phyloP scores from a whole-genome alignment of 1,284 basidiomycete genomes.

The Trichosporon asahii region DNA sequence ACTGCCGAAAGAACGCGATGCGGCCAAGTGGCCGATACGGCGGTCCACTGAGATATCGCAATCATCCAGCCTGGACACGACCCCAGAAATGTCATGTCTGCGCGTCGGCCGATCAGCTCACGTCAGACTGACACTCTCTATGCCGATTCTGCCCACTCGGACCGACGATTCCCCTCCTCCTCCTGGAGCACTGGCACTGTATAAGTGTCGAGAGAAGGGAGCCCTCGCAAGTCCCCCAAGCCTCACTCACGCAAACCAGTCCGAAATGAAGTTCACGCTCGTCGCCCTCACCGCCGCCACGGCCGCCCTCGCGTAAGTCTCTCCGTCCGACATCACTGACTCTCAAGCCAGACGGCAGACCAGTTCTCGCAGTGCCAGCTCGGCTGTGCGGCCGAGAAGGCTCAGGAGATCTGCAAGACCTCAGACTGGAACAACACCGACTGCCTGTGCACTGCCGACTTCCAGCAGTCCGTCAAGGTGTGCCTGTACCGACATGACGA shows the following conservation, averaged over 20 bases:
- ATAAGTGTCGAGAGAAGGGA: not conserved
- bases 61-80: no score
- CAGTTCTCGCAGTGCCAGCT: conserved; percentile 2
- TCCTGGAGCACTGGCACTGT: no score
- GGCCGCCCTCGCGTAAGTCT: not conserved
- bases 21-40: not conserved
- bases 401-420: not conserved
- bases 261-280: conserved; percentile 12
- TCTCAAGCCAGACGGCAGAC: not conserved
- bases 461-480: conserved; percentile 12
- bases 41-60: not conserved
- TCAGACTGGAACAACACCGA: conserved; percentile 5
- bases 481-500: conserved; percentile 9
- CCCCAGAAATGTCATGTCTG: not conserved
- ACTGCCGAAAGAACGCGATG: not conserved
- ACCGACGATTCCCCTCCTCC: no score
- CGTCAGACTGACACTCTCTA: not conserved
- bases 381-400: not conserved
- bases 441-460: conserved; percentile 12
- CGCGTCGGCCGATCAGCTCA: not conserved
- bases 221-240: no score
- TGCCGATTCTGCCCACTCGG: no score
- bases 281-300: conserved; percentile 1
- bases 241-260: not conserved
- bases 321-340: not conserved